A percentile compares a stretch with the other conserved stretches of the same genome.
Evolutionary conservation across 768 basidiomycete species (phyloP).

Genomic region (Amanita pallidorosea): DNA sequence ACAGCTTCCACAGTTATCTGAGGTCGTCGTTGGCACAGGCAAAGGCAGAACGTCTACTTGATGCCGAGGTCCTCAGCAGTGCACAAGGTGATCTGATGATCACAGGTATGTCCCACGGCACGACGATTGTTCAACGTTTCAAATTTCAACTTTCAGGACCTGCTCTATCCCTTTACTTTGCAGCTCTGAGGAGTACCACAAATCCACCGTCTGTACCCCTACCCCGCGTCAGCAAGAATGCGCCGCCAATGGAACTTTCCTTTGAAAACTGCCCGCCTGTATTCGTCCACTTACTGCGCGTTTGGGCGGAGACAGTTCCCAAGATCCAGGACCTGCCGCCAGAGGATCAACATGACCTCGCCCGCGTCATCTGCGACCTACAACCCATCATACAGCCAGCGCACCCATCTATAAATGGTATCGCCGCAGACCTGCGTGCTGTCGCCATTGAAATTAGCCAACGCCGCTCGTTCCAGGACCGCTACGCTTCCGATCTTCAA

Average conservation of each 20-base stretch:
- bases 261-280: slow-evolving; percentile 56
- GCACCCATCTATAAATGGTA: slow-evolving; percentile 36
- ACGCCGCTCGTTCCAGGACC: slow-evolving; percentile 73
- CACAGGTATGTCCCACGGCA: slow-evolving; percentile 35
- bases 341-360: slow-evolving; percentile 71
- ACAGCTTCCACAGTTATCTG: slow-evolving; percentile 76
- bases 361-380: slow-evolving; percentile 66
- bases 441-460: slow-evolving; percentile 86
- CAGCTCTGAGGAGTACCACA: slow-evolving; percentile 66
- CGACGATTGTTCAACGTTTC: neutral
- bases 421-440: slow-evolving; percentile 74
- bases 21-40: slow-evolving; percentile 72
- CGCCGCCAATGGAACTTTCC: slow-evolving; percentile 48
- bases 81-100: slow-evolving; percentile 84
- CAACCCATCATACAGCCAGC: slow-evolving; percentile 31
- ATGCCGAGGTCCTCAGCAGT: slow-evolving; percentile 60
- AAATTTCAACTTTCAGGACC: slow-evolving; percentile 37
- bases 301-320: slow-evolving; percentile 66
- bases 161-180: slow-evolving; percentile 77
- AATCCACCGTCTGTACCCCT: slow-evolving; percentile 74
- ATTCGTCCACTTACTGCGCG: slow-evolving; percentile 58
- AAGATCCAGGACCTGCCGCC: slow-evolving; percentile 53
- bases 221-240: slow-evolving; percentile 40
- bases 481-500: slow-evolving; percentile 69
- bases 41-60: slow-evolving; percentile 63